Base-by-base conservation (phyloP, 441 rosid species). In the Codiaeum variegatum region DNA sequence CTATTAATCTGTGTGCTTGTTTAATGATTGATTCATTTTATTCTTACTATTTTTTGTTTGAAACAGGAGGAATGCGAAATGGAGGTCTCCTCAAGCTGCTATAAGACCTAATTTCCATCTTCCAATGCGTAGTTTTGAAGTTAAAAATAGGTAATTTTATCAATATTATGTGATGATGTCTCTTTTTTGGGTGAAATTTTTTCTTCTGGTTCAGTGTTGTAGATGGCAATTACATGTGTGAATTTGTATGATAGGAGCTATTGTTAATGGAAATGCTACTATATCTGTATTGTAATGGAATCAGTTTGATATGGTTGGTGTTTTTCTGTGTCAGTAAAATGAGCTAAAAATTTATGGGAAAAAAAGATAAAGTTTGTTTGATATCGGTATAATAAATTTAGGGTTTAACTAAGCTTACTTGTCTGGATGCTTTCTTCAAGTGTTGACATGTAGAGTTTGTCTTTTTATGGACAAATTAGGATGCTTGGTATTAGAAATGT, bases 101-200 rank as follows among this genome's bases (percentile, higher is more conserved):
- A 67, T 89, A 9, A 66, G 87, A n/a, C 91, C 92, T 4, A 85
- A 87, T 77, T 77, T 86, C 40, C 96, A 91, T 83, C 96, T 88
- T 52, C 97, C 95, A 12, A 88, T 91, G 98, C 95, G 95, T 23
- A 90, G 97, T 76, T 84, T 87, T 65, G 95, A 94, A 84, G 92
- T 85, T 47, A 94, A 91, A 73, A 90, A 90, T 82, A 87, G 91
- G 96, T 90, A 28, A 19, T 26, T 26, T 31, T 36, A 24, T 32
- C 62, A 58, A 58, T 6, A 51, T n/a, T 51, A 4, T 9, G 5
- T 28, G 34, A 31, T 29, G 44, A 59, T 47, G 9, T 67, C 18
- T 32, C 44, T 9, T 31, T 11, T 54, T 4, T 2, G 4, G n/a
- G 49, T 7, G 19, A 72, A 23, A 13, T 36, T 3, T 15, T 52